These are phyloP conservation scores for Misopates orontium DNA, from an alignment of 257 asterid species.

Conservation along the genomic window DNA sequence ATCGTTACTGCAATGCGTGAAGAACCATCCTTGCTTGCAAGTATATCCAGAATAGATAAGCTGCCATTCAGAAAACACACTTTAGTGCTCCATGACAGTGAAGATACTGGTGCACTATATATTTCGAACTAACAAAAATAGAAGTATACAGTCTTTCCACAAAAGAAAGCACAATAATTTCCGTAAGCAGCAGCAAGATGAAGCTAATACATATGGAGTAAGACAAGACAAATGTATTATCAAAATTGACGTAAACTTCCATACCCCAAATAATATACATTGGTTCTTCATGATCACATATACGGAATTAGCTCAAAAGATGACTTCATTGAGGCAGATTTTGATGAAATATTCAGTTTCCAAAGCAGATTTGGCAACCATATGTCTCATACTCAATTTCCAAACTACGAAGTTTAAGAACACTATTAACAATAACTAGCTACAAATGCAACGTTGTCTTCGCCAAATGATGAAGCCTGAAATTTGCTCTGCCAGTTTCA, in stretches of 20 bases:
- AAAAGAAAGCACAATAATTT: constrained; percentile 10
- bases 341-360: neutral
- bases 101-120: no score
- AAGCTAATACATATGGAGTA: constrained; percentile 5
- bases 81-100: no score
- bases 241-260: neutral
- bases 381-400: no score
- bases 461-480: no score
- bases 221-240: neutral
- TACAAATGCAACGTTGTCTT: no score
- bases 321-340: neutral
- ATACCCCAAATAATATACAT: neutral
- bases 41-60: constrained; percentile 87
- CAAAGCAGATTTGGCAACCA: no score
- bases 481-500: no score
- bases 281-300: neutral
- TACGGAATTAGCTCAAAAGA: neutral
- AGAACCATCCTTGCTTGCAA: constrained; percentile 96
- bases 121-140: neutral
- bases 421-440: no score
- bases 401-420: no score
- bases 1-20: constrained; percentile 83
- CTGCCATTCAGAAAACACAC: constrained; percentile 37
- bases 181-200: neutral
- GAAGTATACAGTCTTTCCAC: neutral